Base-by-base conservation (phyloP, 805 yeast species). In the Barnettozyma populi region DNA sequence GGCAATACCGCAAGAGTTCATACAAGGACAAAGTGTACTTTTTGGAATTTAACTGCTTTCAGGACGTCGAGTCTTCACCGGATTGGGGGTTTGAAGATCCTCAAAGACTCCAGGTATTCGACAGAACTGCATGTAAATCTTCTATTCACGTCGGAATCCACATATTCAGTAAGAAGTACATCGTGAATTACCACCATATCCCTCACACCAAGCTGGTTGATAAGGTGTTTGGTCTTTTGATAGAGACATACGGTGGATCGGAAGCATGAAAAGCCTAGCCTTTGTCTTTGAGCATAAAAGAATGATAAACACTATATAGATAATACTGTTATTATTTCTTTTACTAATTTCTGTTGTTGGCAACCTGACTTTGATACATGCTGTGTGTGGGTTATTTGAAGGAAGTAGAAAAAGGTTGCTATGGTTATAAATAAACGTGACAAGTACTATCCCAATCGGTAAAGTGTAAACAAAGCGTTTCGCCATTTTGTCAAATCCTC, bases 41-140 rank as follows among this genome's bases (percentile, higher is more conserved):
- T 40, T 36, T 58, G 9, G 54, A 52, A 20, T 58, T 52, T 24
- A 54, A 55, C 1, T 58, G 62, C 24, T 58, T 57, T 48, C 62
- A 58, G 41, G 62, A 58, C 32, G n/a, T 19, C 4, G 41, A 50
- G 19, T 36, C 41, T 10, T 24, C 36, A 27, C 34, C 13, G 3
- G 24, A 41, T 9, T 25, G 35, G 31, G 43, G 21, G 5, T 24
- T 29, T n/a, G 19, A 21, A 7, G 43, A 41, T 19, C 43, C 27
- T 21, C 40, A 35, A 24, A 43, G 48, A 31, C 36, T 52, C 4
- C 25, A 38, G 1, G 46, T 46, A 1, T 58, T 45, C 23, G 49
- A 51, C 19, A 52, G 52, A 2, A 49, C 50, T 32, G 48, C 52
- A n/a, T 58, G 62, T 27, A 36, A 46, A 16, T 53, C 60, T 11